Percentiles rank a stretch among this genome's conserved stretches.
Conservation (phyloP, 163 green algal genomes). For the Picocystis sp. region DNA sequence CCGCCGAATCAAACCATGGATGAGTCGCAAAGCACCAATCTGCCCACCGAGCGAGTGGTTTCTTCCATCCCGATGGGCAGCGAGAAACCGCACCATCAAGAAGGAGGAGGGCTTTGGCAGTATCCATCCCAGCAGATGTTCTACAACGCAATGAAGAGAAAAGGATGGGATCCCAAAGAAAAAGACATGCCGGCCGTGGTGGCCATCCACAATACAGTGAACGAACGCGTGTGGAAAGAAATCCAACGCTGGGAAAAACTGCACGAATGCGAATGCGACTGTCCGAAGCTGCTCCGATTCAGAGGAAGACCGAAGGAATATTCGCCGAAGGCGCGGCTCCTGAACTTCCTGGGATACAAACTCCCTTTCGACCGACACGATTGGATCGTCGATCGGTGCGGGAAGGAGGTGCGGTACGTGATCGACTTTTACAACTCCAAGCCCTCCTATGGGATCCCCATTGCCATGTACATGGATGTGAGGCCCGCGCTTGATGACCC, state of each 20-base stretch:
- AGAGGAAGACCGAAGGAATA: conserved; percentile 53
- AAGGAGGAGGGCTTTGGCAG: conserved; percentile 28
- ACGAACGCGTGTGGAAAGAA: conserved; percentile 72
- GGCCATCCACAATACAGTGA: conserved; percentile 84
- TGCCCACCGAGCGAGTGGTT: too few relatives aligned
- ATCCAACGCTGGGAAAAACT: conserved; percentile 52
- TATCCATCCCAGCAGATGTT: conserved; percentile 87
- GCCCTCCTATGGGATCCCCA: conserved; percentile 30
- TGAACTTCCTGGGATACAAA: conserved; percentile 79
- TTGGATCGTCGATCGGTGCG: conserved; percentile 78
- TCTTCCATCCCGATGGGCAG: too few relatives aligned
- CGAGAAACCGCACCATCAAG: too few relatives aligned
- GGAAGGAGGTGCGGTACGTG: conserved; percentile 64
- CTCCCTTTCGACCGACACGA: conserved; percentile 89
- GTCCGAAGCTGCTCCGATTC: conserved; percentile 27
- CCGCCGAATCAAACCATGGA: too few relatives aligned
- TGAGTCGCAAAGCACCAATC: too few relatives aligned
- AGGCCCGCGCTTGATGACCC: conserved; percentile 64
- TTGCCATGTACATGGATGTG: conserved; percentile 79
- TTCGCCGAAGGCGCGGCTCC: conserved; percentile 71
- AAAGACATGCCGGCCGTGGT: conserved; percentile 78
- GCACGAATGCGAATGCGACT: conserved; percentile 16
- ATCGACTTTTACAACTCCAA: conserved; percentile 89
- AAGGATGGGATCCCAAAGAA: conserved; percentile 66
- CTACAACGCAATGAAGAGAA: conserved; percentile 77